Conservation (phyloP, 208 protist species). For the Leishmania tarentolae region DNA sequence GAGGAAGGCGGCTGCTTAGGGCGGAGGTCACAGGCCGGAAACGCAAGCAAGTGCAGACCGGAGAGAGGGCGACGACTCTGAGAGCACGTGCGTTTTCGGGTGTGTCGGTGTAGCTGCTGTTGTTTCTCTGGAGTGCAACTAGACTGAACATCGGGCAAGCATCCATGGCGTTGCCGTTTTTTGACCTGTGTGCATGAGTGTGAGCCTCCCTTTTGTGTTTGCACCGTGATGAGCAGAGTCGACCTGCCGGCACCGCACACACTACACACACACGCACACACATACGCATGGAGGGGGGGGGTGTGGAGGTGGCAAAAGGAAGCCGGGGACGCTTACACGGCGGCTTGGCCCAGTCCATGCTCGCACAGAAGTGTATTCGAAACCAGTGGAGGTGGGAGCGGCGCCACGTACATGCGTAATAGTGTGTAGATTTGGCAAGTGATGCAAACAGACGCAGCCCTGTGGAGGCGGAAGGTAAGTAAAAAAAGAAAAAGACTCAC, state of each 20-base stretch:
- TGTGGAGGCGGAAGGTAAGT: neutral
- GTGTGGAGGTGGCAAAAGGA: neutral
- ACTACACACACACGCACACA: neutral
- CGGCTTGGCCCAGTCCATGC: too few relatives aligned
- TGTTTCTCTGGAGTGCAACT: neutral
- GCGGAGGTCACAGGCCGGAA: neutral
- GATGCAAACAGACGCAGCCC: too few relatives aligned
- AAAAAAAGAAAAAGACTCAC: too few relatives aligned
- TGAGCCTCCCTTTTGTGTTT: neutral
- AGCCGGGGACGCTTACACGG: too few relatives aligned
- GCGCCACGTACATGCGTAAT: too few relatives aligned
- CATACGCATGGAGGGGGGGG: neutral
- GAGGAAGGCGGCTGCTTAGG: constrained; percentile 39
- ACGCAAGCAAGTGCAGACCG: neutral
- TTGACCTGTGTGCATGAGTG: neutral
- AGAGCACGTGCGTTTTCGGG: neutral
- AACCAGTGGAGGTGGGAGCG: too few relatives aligned
- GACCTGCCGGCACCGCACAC: neutral
- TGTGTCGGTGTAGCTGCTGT: neutral
- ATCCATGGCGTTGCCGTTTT: too few relatives aligned
- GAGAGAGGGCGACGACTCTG: neutral
- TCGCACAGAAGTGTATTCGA: too few relatives aligned
- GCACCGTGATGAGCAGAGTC: neutral
- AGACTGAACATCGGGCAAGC: too few relatives aligned
- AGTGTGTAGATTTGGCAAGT: too few relatives aligned